phyloP scores from a whole-genome alignment of 495 filamentous ascomycete species.

The Parathielavia hyrcaniae region DNA sequence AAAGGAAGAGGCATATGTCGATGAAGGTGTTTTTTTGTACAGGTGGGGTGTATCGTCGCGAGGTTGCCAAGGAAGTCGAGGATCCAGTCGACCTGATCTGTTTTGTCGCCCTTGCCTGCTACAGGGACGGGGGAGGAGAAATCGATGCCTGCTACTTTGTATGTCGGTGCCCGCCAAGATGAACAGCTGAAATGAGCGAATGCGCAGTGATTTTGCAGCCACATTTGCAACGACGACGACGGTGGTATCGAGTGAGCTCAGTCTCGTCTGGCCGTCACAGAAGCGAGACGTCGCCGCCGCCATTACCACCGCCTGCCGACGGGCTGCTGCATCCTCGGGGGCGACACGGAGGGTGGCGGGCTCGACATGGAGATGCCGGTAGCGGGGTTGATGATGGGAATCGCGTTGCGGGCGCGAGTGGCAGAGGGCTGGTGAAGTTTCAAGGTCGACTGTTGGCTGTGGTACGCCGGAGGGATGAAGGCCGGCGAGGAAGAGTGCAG shows the following conservation, averaged over 20 bases:
- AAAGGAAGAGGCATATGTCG: constrained; percentile 29
- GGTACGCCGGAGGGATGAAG: constrained; percentile 56
- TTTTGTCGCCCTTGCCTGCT: constrained; percentile 30
- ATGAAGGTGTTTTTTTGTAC: constrained; percentile 35
- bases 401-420: constrained; percentile 86
- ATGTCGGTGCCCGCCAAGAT: constrained; percentile 39
- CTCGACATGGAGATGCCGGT: constrained; percentile 84
- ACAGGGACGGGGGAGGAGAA: constrained; percentile 21
- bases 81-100: constrained; percentile 28
- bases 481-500: constrained; percentile 69
- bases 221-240: constrained; percentile 33
- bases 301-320: constrained; percentile 49
- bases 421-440: constrained; percentile 84
- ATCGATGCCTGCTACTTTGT: constrained; percentile 34
- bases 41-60: constrained; percentile 20
- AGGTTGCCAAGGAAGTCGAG: constrained; percentile 28
- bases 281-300: constrained; percentile 27
- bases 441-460: constrained; percentile 48
- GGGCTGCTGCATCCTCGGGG: constrained; percentile 67
- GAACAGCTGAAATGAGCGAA: constrained; percentile 31
- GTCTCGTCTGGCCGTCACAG: constrained; percentile 29
- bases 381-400: constrained; percentile 95
- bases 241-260: constrained; percentile 20
- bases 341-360: constrained; percentile 85
- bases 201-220: constrained; percentile 26